phyloP scores from a whole-genome alignment of 2,329 filamentous ascomycete genomes.

The Hypoxylon sp. region DNA sequence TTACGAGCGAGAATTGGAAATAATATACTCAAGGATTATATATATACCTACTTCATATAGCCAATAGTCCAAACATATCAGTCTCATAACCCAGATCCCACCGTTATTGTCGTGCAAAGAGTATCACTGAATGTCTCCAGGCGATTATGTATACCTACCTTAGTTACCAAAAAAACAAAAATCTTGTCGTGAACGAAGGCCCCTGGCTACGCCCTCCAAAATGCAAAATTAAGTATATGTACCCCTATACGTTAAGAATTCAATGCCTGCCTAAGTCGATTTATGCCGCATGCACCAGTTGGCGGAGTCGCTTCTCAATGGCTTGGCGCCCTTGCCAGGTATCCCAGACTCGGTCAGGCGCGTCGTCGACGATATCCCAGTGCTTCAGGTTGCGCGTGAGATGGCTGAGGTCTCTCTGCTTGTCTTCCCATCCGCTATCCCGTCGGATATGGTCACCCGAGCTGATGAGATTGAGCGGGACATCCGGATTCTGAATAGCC shows the following conservation, averaged over 20 bases:
- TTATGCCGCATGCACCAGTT: conserved; percentile 68
- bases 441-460: conserved; percentile 79
- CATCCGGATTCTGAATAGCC: conserved; percentile 82
- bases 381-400: conserved; percentile 83
- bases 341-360: conserved; percentile 89
- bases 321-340: conserved; percentile 78
- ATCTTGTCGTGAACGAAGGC: neutral
- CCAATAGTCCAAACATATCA: neutral
- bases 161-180: neutral
- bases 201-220: conserved; percentile 31
- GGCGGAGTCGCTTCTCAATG: conserved; percentile 83
- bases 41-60: neutral
- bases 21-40: neutral
- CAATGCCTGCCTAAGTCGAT: conserved; percentile 9
- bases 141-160: neutral
- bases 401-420: conserved; percentile 86
- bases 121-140: neutral
- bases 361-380: conserved; percentile 90
- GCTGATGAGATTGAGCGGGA: conserved; percentile 84
- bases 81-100: neutral
- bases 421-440: conserved; percentile 82
- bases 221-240: neutral
- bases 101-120: neutral
- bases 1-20: neutral
- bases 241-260: neutral